Percentiles rank a stretch among this genome's conserved stretches.
phyloP scores from a whole-genome alignment of 2,329 filamentous ascomycete genomes.

The Periconia sp. region DNA sequence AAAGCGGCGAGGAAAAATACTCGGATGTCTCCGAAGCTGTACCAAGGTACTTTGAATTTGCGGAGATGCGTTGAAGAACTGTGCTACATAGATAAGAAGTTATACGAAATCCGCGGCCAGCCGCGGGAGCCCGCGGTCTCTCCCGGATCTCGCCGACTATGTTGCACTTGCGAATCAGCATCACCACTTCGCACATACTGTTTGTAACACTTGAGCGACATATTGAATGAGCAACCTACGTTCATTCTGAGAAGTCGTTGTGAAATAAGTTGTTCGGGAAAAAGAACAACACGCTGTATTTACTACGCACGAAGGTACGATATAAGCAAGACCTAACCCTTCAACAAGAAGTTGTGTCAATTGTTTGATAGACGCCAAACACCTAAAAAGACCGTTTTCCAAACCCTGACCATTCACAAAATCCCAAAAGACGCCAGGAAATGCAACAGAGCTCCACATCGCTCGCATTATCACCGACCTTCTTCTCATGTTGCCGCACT shows the following conservation, averaged over 20 bases:
- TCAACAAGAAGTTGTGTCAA: background rate
- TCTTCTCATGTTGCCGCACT: background rate
- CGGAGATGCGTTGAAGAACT: background rate
- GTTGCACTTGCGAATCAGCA: background rate
- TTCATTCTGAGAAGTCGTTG: too few relatives aligned
- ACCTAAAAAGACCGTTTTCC: background rate
- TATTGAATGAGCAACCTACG: too few relatives aligned
- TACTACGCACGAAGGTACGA: background rate
- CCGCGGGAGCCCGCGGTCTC: conserved; percentile 3
- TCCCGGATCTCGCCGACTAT: background rate
- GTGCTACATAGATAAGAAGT: conserved; percentile 1
- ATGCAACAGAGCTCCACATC: background rate
- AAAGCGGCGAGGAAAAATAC: background rate
- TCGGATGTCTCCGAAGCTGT: background rate
- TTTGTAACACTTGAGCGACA: too few relatives aligned
- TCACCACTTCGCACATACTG: background rate
- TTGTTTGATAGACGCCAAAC: background rate
- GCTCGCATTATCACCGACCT: background rate
- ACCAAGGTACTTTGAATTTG: background rate
- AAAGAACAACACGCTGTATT: background rate
- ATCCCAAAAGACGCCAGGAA: background rate
- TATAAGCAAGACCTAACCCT: background rate
- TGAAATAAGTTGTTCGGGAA: background rate
- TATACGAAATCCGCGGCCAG: conserved; percentile 4
- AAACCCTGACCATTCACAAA: background rate